These are phyloP conservation scores for Neolentinus lepideus DNA, from an alignment of 1,284 basidiomycete species.

Conservation along the genomic window DNA sequence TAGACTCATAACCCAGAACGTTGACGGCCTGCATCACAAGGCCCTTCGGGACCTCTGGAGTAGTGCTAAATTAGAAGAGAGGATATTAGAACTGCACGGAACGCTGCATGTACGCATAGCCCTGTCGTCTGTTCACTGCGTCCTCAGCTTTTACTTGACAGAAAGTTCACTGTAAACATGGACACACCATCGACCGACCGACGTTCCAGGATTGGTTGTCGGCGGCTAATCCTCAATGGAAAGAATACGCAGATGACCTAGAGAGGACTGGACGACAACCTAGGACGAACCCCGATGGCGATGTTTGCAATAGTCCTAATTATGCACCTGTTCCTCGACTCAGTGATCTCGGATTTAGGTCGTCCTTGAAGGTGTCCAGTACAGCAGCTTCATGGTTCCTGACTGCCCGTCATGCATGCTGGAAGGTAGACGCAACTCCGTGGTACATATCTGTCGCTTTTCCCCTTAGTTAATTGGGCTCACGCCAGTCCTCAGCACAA, in stretches of 20 bases:
- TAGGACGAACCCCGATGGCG: constrained; percentile 88
- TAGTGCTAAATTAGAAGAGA: constrained; percentile 27
- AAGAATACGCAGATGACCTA: constrained; percentile 58
- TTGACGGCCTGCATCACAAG: constrained; percentile 87
- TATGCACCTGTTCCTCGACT: background rate
- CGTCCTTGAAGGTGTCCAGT: constrained; percentile 72
- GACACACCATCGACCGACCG: constrained; percentile 61
- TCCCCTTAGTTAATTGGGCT: constrained; percentile 5
- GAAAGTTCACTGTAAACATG: constrained; percentile 69
- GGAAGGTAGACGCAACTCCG: constrained; percentile 45
- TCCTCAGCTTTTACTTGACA: constrained; percentile 20
- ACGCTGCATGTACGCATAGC: constrained; percentile 63
- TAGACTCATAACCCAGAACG: constrained; percentile 85
- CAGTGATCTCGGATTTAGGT: constrained; percentile 45
- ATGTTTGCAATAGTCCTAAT: constrained; percentile 38
- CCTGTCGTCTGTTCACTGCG: constrained; percentile 3
- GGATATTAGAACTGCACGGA: constrained; percentile 83
- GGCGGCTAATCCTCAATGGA: constrained; percentile 74
- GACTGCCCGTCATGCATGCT: constrained; percentile 58
- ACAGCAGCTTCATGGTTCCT: constrained; percentile 75
- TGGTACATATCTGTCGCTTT: constrained; percentile 30
- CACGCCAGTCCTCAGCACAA: constrained; percentile 48
- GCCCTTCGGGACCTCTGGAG: constrained; percentile 39
- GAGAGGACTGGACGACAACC: constrained; percentile 57
- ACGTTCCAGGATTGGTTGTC: constrained; percentile 73